Evolutionary conservation across 768 basidiomycete genomes (phyloP).

Genomic region (Xerocomellus chrysenteron): DNA sequence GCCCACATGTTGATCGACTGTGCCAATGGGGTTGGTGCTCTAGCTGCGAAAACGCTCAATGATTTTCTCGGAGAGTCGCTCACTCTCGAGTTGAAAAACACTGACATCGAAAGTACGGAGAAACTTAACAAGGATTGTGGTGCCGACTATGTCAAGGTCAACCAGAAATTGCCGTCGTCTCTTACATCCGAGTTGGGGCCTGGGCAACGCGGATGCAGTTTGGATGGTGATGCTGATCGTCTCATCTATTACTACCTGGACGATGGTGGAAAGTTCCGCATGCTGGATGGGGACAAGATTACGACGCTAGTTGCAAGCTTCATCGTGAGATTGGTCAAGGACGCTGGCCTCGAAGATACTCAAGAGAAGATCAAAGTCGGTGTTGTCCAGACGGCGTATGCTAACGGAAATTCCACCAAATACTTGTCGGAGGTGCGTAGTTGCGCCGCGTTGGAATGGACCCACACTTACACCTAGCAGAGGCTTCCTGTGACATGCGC

Average conservation of each 20-base stretch:
- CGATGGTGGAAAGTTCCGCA: conserved; percentile 71
- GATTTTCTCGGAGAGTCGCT: conserved; percentile 60
- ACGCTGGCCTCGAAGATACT: conserved; percentile 71
- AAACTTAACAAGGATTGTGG: conserved; percentile 87
- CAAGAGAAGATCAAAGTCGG: conserved; percentile 70
- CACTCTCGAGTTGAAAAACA: conserved; percentile 68
- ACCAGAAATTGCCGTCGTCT: conserved; percentile 81
- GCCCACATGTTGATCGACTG: conserved; percentile 84
- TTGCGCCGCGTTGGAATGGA: background rate
- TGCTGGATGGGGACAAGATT: conserved; percentile 99
- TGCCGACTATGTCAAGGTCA: conserved; percentile 96
- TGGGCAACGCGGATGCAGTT: conserved; percentile 84
- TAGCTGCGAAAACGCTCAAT: conserved; percentile 61
- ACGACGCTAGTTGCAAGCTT: conserved; percentile 91
- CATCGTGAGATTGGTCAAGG: conserved; percentile 85
- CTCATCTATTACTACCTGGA: conserved; percentile 94
- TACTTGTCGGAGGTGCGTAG: conserved; percentile 75
- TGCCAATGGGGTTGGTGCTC: conserved; percentile 95
- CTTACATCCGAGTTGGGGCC: conserved; percentile 59
- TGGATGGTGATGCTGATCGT: conserved; percentile 97
- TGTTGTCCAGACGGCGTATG: conserved; percentile 98
- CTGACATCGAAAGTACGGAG: conserved; percentile 59
- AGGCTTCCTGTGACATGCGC: conserved; percentile 94
- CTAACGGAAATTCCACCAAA: conserved; percentile 94
- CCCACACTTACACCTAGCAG: conserved; percentile 42